Conservation (phyloP, 1,139 yeast genomes). For the Sugiyamaella xylanicola region DNA sequence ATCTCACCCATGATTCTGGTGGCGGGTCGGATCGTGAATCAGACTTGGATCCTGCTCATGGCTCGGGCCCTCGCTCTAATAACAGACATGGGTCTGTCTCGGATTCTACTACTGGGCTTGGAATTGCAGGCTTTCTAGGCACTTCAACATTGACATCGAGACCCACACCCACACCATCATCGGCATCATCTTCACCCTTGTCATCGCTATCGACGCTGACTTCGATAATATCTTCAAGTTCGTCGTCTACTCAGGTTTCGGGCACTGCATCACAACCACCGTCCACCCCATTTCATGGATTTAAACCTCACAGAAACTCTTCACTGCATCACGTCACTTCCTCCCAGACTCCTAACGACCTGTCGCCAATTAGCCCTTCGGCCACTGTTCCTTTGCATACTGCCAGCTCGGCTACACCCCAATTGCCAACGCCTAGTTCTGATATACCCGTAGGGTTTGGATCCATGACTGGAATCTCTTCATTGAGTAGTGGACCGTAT, state of each 20-base stretch:
- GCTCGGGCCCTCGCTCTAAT: too few species aligned
- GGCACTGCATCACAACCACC: not conserved
- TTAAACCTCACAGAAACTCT: slow-evolving; percentile 19
- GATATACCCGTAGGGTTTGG: not conserved
- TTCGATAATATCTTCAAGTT: not conserved
- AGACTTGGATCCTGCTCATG: too few species aligned
- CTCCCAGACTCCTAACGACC: slow-evolving; percentile 32
- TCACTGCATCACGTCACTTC: slow-evolving; percentile 23
- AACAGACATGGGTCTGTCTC: too few species aligned
- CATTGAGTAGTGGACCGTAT: not conserved
- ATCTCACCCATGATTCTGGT: too few species aligned
- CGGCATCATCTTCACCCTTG: not conserved
- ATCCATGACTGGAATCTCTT: slow-evolving; percentile 1
- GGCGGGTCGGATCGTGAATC: too few species aligned
- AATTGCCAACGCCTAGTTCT: not conserved
- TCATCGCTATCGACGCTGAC: not conserved
- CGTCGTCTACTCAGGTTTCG: not conserved
- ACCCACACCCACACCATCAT: too few species aligned
- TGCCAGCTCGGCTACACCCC: not conserved
- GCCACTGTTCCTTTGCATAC: slow-evolving; percentile 17
- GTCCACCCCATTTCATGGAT: slow-evolving; percentile 11
- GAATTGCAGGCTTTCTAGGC: too few species aligned
- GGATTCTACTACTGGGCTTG: too few species aligned
- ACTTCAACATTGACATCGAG: too few species aligned
- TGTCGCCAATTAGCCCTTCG: slow-evolving; percentile 32